phyloP scores from a whole-genome alignment of 139 green algal species.

The Ettlia oleoabundans region DNA sequence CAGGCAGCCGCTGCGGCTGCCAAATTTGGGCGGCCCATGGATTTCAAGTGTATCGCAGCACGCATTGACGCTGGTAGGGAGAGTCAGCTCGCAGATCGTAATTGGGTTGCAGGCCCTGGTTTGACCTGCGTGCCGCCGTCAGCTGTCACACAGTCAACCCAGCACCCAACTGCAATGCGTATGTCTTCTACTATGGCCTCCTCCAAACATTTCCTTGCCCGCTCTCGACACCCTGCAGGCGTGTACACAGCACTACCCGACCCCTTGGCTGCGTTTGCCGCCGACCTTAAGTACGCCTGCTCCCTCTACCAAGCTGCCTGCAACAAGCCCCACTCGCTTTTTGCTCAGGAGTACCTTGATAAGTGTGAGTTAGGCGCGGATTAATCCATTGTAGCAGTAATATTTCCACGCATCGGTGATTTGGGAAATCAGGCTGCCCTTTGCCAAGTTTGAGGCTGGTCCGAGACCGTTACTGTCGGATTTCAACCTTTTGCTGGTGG shows the following conservation, averaged over 20 bases:
- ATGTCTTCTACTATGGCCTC: too few relatives aligned
- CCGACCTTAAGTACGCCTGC: conserved; percentile 55
- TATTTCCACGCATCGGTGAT: too few relatives aligned
- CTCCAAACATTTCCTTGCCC: too few relatives aligned
- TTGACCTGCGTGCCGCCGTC: not conserved
- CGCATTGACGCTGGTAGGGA: conserved; percentile 34
- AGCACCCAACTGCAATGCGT: too few relatives aligned
- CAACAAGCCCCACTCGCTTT: conserved; percentile 36
- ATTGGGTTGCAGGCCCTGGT: not conserved
- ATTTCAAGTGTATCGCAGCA: conserved; percentile 36
- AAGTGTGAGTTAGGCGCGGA: too few relatives aligned
- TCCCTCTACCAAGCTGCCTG: conserved; percentile 51
- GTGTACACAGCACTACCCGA: conserved; percentile 38
- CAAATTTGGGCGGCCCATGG: conserved; percentile 36
- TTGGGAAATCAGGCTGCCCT: too few relatives aligned
- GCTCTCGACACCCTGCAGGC: conserved; percentile 31
- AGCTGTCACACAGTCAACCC: too few relatives aligned
- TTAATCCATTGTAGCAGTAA: too few relatives aligned
- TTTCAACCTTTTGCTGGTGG: too few relatives aligned
- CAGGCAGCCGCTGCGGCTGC: conserved; percentile 37
- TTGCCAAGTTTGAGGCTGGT: too few relatives aligned
- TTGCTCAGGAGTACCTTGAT: conserved; percentile 34
- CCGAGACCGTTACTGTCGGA: too few relatives aligned
- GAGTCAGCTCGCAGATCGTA: not conserved
- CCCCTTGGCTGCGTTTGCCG: conserved; percentile 55